Conservation (phyloP, 2,329 filamentous ascomycete genomes). For the Sclerotinia borealis region DNA sequence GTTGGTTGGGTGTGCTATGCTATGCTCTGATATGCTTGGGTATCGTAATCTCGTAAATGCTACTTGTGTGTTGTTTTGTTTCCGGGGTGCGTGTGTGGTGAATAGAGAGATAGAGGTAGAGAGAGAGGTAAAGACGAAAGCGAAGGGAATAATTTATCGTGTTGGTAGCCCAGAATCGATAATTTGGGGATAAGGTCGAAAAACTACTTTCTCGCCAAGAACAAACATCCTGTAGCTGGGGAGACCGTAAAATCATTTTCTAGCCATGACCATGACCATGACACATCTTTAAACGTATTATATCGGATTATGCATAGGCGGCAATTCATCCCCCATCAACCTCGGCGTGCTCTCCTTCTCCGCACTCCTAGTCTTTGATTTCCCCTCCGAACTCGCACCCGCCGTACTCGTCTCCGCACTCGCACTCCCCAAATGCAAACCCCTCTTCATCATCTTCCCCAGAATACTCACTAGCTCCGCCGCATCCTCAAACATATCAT, state of each 20-base stretch:
- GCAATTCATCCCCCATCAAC: background rate
- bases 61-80: background rate
- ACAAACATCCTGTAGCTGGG: too few relatives aligned
- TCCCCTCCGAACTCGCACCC: slow-evolving; percentile 14
- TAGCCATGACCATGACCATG: background rate
- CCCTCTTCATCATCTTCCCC: slow-evolving; percentile 82
- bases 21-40: too few relatives aligned
- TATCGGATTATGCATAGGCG: slow-evolving; percentile 9
- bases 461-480: slow-evolving; percentile 81
- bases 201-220: background rate
- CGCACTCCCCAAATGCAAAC: slow-evolving; percentile 31
- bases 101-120: too few relatives aligned
- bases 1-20: too few relatives aligned
- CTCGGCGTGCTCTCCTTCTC: background rate
- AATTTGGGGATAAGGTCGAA: background rate
- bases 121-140: background rate
- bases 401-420: slow-evolving; percentile 23
- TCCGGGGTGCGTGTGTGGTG: background rate
- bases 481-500: slow-evolving; percentile 90
- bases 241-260: background rate
- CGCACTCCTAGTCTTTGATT: background rate
- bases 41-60: background rate
- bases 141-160: background rate
- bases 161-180: too few relatives aligned
- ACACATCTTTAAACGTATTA: too few relatives aligned